Evolutionary conservation across 139 green algal genomes (phyloP).

Genomic region (Chloropicon primus): DNA sequence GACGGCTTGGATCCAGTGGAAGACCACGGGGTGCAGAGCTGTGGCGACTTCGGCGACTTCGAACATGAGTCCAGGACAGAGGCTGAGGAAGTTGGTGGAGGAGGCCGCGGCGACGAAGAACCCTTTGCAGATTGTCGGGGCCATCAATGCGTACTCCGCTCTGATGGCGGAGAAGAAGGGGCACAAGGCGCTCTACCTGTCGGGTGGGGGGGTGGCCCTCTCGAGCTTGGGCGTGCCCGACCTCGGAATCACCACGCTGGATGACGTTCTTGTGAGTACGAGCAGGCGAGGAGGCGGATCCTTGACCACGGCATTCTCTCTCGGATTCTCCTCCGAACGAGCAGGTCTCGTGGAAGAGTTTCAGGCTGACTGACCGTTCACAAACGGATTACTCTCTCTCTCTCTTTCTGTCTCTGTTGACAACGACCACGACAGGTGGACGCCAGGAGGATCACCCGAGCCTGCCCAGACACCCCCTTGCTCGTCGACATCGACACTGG

Average conservation of each 20-base stretch:
- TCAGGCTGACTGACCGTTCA: too few species aligned
- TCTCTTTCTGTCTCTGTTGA: too few species aligned
- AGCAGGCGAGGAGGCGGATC: too few species aligned
- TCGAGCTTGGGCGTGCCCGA: not conserved
- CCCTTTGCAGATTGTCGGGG: not conserved
- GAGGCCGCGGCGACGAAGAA: not conserved
- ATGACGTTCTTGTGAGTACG: constrained; percentile 3
- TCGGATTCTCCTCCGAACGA: too few species aligned
- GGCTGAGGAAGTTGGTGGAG: not conserved
- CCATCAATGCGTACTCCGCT: not conserved
- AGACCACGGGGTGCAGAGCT: too few species aligned
- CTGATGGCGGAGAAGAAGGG: not conserved
- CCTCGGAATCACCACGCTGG: constrained; percentile 8
- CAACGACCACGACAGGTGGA: too few species aligned
- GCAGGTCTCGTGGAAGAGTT: too few species aligned
- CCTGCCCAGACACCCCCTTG: not conserved
- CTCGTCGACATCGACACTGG: constrained; percentile 10
- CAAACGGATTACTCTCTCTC: too few species aligned
- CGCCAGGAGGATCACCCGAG: constrained; percentile 4
- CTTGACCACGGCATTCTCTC: too few species aligned
- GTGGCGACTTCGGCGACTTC: too few species aligned
- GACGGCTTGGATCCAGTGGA: not conserved
- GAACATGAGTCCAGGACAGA: not conserved
- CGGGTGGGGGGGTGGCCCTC: constrained; percentile 4
- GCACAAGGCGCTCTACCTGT: constrained; percentile 5